phyloP scores from a whole-genome alignment of 148 eudicot genomes.

The Talinum fruticosum region DNA sequence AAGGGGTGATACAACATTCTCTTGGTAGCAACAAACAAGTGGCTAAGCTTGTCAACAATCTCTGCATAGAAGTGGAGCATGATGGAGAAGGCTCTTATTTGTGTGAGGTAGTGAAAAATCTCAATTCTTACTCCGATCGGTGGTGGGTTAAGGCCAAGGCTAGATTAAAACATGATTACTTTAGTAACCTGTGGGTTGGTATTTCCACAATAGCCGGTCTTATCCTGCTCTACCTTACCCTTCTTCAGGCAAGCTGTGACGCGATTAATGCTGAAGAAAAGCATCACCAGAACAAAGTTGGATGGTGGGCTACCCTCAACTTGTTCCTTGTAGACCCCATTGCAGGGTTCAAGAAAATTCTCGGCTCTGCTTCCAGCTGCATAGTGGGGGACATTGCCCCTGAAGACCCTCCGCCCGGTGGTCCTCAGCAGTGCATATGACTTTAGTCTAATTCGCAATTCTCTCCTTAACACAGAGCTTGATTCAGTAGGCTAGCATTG shows the following conservation, averaged over 20 bases:
- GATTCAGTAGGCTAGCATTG: too few relatives aligned
- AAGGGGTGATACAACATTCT: conserved; percentile 19
- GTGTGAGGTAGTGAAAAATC: background rate
- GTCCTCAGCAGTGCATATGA: too few relatives aligned
- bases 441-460: too few relatives aligned
- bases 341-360: background rate
- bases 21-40: conserved; percentile 26
- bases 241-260: conserved; percentile 11
- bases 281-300: too few relatives aligned
- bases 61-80: conserved; percentile 19
- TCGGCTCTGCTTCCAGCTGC: background rate
- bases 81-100: conserved; percentile 21
- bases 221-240: conserved; percentile 14
- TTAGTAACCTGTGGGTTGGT: conserved; percentile 11
- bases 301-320: conserved; percentile 1
- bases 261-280: conserved; percentile 6
- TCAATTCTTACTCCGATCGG: background rate
- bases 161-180: conserved; percentile 20
- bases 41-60: conserved; percentile 19
- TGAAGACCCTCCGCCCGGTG: conserved; percentile 1
- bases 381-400: background rate
- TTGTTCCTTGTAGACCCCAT: conserved; percentile 7
- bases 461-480: too few relatives aligned
- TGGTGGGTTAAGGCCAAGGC: conserved; percentile 14
- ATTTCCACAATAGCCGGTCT: conserved; percentile 19